Evolutionary conservation across 2,329 filamentous ascomycete species (phyloP).

Genomic region (Paraconiothyrium brasiliense): DNA sequence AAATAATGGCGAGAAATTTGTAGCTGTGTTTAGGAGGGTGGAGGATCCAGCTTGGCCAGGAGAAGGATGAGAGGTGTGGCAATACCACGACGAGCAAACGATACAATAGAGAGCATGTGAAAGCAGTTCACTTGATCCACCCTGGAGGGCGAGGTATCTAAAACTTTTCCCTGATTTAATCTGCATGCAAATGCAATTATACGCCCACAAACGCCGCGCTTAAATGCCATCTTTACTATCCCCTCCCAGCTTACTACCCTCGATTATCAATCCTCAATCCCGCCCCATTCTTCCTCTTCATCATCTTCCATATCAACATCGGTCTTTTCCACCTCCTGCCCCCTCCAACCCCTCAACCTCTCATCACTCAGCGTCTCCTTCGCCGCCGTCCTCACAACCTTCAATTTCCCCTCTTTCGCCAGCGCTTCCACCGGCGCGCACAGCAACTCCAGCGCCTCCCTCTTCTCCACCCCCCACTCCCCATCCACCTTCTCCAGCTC

Average conservation of each 20-base stretch:
- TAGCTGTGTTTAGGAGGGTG: constrained; percentile 84
- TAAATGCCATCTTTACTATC: constrained; percentile 20
- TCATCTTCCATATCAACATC: constrained; percentile 44
- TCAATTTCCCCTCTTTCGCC: constrained; percentile 68
- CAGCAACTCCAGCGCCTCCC: constrained; percentile 57
- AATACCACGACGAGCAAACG: background rate
- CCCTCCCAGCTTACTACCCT: constrained; percentile 1
- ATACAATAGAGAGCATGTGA: background rate
- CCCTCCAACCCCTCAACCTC: constrained; percentile 71
- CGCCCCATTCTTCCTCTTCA: constrained; percentile 71
- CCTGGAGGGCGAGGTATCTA: constrained; percentile 15
- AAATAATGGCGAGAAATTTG: constrained; percentile 89
- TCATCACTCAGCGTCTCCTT: constrained; percentile 77
- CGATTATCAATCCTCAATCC: constrained; percentile 68
- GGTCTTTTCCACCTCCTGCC: constrained; percentile 45
- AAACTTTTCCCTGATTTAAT: constrained; percentile 9
- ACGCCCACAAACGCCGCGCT: constrained; percentile 68
- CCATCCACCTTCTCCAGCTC: constrained; percentile 77
- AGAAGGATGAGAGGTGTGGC: constrained; percentile 11
- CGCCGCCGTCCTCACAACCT: constrained; percentile 75
- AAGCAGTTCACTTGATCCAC: background rate
- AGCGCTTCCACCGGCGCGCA: constrained; percentile 66
- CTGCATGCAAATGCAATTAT: constrained; percentile 28
- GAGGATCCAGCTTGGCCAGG: constrained; percentile 80
- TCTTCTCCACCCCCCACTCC: constrained; percentile 51